Conservation (phyloP, 2,329 filamentous ascomycete species). For the Cadophora gregata region DNA sequence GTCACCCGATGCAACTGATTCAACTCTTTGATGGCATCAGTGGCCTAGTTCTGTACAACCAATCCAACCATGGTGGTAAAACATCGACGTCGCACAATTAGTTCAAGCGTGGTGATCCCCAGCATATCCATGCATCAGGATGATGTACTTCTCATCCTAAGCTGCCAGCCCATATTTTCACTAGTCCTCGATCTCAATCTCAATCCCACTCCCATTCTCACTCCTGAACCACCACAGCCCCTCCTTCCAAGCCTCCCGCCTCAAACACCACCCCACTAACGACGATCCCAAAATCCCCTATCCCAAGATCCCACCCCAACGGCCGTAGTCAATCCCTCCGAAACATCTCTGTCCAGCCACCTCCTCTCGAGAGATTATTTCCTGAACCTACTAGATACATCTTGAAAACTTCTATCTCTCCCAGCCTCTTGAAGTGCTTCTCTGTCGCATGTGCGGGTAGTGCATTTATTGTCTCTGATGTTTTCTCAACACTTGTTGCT, state of each 20-base stretch:
- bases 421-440: conserved; percentile 10
- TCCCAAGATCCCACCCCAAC: conserved; percentile 15
- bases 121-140: neutral
- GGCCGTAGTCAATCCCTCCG: conserved; percentile 18
- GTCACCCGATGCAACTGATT: neutral
- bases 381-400: conserved; percentile 25
- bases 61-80: no score
- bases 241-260: neutral
- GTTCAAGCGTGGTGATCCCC: neutral
- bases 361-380: conserved; percentile 21
- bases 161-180: neutral
- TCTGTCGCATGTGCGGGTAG: conserved; percentile 5
- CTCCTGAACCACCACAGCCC: neutral
- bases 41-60: no score
- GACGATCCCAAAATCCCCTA: conserved; percentile 5
- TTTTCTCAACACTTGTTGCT: conserved; percentile 30
- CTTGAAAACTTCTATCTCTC: conserved; percentile 23
- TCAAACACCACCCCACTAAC: neutral
- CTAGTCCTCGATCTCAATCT: neutral
- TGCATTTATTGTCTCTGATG: neutral
- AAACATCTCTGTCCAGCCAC: conserved; percentile 28
- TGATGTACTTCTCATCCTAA: neutral
- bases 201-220: neutral
- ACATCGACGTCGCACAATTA: neutral
- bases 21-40: neutral